Base-by-base conservation (phyloP, 345 rosid species). In the Theobroma cacao region DNA sequence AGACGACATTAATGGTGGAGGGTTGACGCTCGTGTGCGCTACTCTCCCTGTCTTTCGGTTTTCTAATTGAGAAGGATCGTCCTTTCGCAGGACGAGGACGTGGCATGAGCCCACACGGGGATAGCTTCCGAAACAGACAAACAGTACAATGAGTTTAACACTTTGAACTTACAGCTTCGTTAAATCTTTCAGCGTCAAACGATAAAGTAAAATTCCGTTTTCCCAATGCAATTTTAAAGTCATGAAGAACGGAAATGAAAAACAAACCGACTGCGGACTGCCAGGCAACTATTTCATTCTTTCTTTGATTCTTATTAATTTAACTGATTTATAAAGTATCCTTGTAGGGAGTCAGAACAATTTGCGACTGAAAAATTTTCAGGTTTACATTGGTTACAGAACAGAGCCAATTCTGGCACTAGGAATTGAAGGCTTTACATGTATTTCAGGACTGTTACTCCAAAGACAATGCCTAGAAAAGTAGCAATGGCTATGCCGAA, bases 401-500 rank as follows among this genome's bases (percentile, higher is more conserved):
- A 40, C 17, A 65, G 66, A 65, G 47, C 28, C 28, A 14, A 63
- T 33, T 64, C 40, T 18, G 45, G 14, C 26, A 34, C 3, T 36
- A 9, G 28, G 45, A 36, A 38, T 65, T 36, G 69, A n/a, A 70
- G 36, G 14, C 18, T 70, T 48, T 88, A 92, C 82, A 91, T 56
- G 75, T 82, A 68, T 80, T 77, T 84, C 10, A 92, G 92, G 62
- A 94, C 87, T 7, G 78, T 82, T 45, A 70, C 75, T 75, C 93
- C 97, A 71, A 86, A 88, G 17, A 85, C 93, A 84, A 90, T 87
- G 58, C 96, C 96, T 2, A 91, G 88, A 82, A 94, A 92, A 72
- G 90, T 94, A 33, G 97, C 95, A 14, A 89, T 81, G 63, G 93
- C 76, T 28, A 92, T 80, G 31, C 97, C 94, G 0, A 92, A 90